Evolutionary conservation across 805 yeast species (phyloP).

Genomic region (Schizosaccharomyces lindneri): DNA sequence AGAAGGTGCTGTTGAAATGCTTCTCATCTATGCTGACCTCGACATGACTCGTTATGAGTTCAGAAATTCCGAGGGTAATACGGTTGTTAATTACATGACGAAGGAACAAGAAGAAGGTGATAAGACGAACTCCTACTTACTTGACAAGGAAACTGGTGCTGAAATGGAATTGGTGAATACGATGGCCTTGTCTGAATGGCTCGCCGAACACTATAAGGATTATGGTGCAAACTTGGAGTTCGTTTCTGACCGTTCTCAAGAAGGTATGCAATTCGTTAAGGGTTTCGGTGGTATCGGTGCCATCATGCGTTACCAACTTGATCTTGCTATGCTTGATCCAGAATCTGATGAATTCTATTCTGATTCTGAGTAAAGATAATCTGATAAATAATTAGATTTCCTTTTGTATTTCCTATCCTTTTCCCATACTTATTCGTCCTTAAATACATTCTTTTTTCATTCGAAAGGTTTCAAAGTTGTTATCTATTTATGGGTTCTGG

Average conservation of each 20-base stretch:
- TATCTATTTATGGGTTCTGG: no score
- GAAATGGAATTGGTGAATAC: slow-evolving; percentile 65
- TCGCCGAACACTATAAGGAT: slow-evolving; percentile 83
- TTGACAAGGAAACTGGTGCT: slow-evolving; percentile 65
- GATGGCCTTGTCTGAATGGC: slow-evolving; percentile 77
- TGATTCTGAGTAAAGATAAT: not conserved
- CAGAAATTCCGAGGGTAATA: slow-evolving; percentile 61
- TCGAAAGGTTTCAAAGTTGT: no score
- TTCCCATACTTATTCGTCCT: no score
- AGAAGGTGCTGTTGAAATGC: slow-evolving; percentile 80
- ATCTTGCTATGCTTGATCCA: slow-evolving; percentile 81
- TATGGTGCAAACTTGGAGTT: slow-evolving; percentile 92
- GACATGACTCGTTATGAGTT: slow-evolving; percentile 62
- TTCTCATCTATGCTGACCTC: slow-evolving; percentile 81
- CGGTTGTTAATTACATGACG: slow-evolving; percentile 43
- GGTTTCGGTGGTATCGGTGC: slow-evolving; percentile 99
- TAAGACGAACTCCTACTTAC: slow-evolving; percentile 46
- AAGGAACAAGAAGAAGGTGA: slow-evolving; percentile 25
- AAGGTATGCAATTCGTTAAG: slow-evolving; percentile 92
- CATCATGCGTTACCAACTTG: slow-evolving; percentile 79
- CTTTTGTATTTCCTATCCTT: not conserved
- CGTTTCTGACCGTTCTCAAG: slow-evolving; percentile 86
- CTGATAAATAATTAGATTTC: not conserved
- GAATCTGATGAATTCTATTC: slow-evolving; percentile 72
- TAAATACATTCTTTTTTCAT: no score